phyloP scores from a whole-genome alignment of 306 rosid genomes.

The Carpinus fangiana region DNA sequence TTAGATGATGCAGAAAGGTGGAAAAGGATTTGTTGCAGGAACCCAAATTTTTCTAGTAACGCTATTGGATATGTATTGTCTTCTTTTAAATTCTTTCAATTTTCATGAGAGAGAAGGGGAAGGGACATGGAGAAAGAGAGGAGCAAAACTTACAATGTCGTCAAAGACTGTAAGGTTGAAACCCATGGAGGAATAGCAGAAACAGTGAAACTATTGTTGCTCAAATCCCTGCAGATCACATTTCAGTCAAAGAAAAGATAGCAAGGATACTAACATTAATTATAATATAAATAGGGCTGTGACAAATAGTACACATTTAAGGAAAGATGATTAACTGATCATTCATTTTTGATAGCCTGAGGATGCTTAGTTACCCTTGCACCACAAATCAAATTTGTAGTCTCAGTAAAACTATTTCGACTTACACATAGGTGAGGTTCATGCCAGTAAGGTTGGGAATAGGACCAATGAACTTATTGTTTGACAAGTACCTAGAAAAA shows the following conservation, averaged over 20 bases:
- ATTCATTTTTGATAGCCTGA: not conserved
- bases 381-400: not conserved
- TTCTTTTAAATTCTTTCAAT: not conserved
- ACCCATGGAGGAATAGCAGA: slow-evolving; percentile 53
- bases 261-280: not conserved
- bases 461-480: slow-evolving; percentile 57
- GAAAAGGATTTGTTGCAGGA: not conserved
- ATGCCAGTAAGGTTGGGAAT: slow-evolving; percentile 55
- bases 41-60: not conserved
- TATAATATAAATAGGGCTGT: too few relatives aligned
- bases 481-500: slow-evolving; percentile 55
- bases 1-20: not conserved
- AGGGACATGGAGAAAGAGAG: not conserved
- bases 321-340: not conserved
- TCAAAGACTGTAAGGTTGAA: slow-evolving; percentile 40
- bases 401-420: not conserved
- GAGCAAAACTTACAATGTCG: slow-evolving; percentile 56
- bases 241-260: slow-evolving; percentile 1
- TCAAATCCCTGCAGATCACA: slow-evolving; percentile 51
- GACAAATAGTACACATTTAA: too few relatives aligned
- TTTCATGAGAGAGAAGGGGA: not conserved
- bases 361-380: not conserved
- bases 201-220: slow-evolving; percentile 51
- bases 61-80: not conserved
- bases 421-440: slow-evolving; percentile 53